A percentile compares a stretch with the other conserved stretches of the same genome.
These are phyloP conservation scores for Chaetomium sp. DNA, from an alignment of 2,329 filamentous ascomycete genomes.

Conservation along the genomic window DNA sequence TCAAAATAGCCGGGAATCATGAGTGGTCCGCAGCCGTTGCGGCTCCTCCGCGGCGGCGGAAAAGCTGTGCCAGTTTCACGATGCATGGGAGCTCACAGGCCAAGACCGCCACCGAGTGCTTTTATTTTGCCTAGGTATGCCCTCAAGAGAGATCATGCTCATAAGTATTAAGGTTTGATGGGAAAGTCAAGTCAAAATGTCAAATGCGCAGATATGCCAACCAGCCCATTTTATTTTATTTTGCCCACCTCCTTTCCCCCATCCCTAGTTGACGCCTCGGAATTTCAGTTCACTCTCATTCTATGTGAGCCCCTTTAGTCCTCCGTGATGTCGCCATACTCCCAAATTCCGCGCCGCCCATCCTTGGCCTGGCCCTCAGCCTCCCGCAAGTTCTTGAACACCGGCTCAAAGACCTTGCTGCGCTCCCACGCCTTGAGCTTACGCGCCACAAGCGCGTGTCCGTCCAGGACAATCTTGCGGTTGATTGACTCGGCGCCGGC, in stretches of 20 bases:
- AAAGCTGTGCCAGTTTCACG: background rate
- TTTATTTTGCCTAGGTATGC: too few relatives aligned
- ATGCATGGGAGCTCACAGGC: background rate
- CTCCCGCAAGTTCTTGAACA: conserved; percentile 65
- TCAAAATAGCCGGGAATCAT: conserved; percentile 11
- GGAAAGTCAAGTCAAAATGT: too few relatives aligned
- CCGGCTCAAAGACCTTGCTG: conserved; percentile 58
- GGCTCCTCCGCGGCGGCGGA: background rate
- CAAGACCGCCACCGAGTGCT: too few relatives aligned
- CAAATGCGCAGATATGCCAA: too few relatives aligned
- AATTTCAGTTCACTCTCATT: too few relatives aligned
- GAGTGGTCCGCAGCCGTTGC: background rate
- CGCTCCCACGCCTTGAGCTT: conserved; percentile 92
- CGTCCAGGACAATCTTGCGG: conserved; percentile 74
- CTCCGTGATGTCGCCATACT: conserved; percentile 95
- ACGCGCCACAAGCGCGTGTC: conserved; percentile 82
- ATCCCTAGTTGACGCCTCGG: too few relatives aligned
- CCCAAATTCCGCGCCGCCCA: conserved; percentile 84
- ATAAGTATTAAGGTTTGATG: too few relatives aligned
- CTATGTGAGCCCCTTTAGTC: conserved; percentile 47
- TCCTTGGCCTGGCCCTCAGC: conserved; percentile 74
- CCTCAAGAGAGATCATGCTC: too few relatives aligned
- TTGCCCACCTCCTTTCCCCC: too few relatives aligned
- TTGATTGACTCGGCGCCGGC: conserved; percentile 69
- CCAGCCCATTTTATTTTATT: too few relatives aligned